Base-by-base conservation (phyloP, 2,329 filamentous ascomycete genomes). In the Aureobasidium sp. region DNA sequence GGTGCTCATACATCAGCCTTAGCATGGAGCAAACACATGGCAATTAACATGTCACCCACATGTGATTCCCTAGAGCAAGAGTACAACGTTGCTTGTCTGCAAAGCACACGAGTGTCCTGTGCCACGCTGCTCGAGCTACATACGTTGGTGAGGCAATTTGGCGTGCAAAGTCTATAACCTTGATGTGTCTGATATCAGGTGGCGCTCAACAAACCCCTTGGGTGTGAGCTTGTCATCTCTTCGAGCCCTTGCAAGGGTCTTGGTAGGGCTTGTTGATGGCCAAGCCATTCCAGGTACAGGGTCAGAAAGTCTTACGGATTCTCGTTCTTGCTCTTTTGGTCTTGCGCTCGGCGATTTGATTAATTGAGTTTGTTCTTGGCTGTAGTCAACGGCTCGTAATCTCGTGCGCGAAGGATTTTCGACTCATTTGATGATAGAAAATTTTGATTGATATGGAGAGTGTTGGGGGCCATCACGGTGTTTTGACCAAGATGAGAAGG, bases 381-480 rank as follows among this genome's bases (percentile, higher is more conserved):
- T 14, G n/a, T 29, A 24, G 10, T 21, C 12, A 34, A 34, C 19
- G 17, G 29, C 41, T 34, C 41, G 41, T 34, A 34, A n/a, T 2
- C 12, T 4, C 3, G 16, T 6, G 12, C 41, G 34, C 19, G 41
- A 34, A 45, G 41, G 41, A 45, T 34, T 45, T 17, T 16, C 17
- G 16, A 44, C 22, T 10, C 21, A 32, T 32, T 21, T 10, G 32
- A 8, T 16, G 12, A 22, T 45, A 1, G 4, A n/a, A 8, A 16
- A 3, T 12, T 19, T 34, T 22, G 27, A 44, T 12, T 19, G 24
- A 3, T 10, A 19, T 45, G 41, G 40, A 42, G 41, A 22, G 10
- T 45, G 41, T 45, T 45, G 41, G 29, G 41, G 29, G 34, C 27
- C 25, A 45, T 10, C 41, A 45, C 32, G 41, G 41, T 45, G 41